A percentile compares a stretch with the other conserved stretches of the same genome.
Conservation (phyloP, 2,329 filamentous ascomycete genomes). For the Blastomyces gilchristii region DNA sequence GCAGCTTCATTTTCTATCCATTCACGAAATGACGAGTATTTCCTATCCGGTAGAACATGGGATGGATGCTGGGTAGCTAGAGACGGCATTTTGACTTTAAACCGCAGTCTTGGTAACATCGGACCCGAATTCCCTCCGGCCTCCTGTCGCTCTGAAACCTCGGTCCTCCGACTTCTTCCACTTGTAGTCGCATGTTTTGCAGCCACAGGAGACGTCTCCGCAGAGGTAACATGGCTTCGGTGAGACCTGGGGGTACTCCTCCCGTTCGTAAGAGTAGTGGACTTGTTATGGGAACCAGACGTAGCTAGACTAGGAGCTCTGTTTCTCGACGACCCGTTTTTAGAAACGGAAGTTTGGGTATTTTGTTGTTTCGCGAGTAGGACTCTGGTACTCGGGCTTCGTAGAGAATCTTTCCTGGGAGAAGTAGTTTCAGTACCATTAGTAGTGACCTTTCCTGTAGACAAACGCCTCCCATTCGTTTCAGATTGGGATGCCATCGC, state of each 20-base stretch:
- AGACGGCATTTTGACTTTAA: constrained; percentile 44
- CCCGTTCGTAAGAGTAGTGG: constrained; percentile 15
- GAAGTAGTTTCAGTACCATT: constrained; percentile 21
- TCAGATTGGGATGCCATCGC: constrained; percentile 23
- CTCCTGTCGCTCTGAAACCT: constrained; percentile 18
- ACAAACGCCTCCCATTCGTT: constrained; percentile 22
- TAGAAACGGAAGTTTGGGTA: neutral
- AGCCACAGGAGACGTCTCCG: neutral
- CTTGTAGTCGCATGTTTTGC: neutral
- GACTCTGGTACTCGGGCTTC: constrained; percentile 19
- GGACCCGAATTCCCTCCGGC: constrained; percentile 12
- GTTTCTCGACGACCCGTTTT: constrained; percentile 18
- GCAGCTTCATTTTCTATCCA: constrained; percentile 49
- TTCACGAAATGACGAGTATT: constrained; percentile 49
- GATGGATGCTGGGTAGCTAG: constrained; percentile 43
- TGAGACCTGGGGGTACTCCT: neutral
- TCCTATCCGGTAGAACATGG: constrained; percentile 38
- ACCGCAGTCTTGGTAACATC: constrained; percentile 30
- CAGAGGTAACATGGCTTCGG: neutral
- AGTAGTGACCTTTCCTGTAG: constrained; percentile 21
- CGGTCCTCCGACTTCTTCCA: neutral
- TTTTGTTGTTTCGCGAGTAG: constrained; percentile 8
- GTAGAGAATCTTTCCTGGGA: constrained; percentile 19
- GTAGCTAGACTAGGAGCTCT: constrained; percentile 24
- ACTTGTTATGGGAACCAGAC: constrained; percentile 17